Evolutionary conservation across 179 eudicot species (phyloP).

Genomic region (Beta macrorhiza): DNA sequence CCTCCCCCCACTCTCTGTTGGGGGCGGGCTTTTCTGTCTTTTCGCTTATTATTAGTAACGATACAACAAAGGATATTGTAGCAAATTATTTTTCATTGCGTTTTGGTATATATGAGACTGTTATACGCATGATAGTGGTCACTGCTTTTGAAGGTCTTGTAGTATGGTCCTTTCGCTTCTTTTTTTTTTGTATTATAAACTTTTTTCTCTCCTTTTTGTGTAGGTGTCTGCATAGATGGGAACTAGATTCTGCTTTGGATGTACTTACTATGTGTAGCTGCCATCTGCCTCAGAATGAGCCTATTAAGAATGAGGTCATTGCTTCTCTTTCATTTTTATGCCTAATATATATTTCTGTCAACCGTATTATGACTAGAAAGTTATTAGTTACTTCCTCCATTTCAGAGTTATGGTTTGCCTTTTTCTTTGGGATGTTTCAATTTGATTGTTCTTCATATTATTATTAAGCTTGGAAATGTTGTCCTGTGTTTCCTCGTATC

Average conservation of each 20-base stretch:
- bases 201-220: conserved; percentile 1
- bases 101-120: neutral
- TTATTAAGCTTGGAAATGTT: too few relatives aligned
- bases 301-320: conserved; percentile 68
- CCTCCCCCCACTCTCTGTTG: too few relatives aligned
- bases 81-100: too few relatives aligned
- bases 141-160: neutral
- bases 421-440: neutral
- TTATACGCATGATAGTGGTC: neutral
- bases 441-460: neutral
- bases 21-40: too few relatives aligned
- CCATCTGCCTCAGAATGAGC: conserved; percentile 70
- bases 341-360: neutral
- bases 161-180: neutral
- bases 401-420: neutral
- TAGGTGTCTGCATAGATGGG: conserved; percentile 93
- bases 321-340: conserved; percentile 1
- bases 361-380: neutral
- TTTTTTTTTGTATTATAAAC: neutral
- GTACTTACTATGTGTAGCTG: conserved; percentile 98
- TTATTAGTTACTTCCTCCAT: neutral
- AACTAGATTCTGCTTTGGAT: conserved; percentile 90
- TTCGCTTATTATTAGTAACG: too few relatives aligned
- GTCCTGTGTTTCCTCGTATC: too few relatives aligned
- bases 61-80: too few relatives aligned